phyloP scores from a whole-genome alignment of 805 yeast genomes.

The Saccharomycopsis lassenensis region DNA sequence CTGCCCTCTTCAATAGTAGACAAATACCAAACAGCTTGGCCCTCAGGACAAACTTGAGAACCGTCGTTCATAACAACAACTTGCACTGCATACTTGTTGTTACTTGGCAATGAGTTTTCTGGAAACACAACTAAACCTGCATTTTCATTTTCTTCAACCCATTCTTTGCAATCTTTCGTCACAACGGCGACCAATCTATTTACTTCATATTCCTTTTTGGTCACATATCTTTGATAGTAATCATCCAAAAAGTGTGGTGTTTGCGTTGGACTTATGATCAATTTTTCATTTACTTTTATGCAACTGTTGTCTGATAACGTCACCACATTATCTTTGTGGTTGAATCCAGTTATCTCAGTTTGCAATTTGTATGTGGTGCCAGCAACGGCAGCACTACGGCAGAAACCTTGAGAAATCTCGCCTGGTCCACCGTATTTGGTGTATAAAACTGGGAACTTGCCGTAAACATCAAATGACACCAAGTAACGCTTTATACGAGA shows the following conservation, averaged over 20 bases:
- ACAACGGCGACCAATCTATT: constrained; percentile 77
- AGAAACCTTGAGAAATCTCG: constrained; percentile 91
- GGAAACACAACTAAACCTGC: constrained; percentile 91
- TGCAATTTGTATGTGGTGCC: constrained; percentile 88
- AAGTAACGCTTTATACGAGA: constrained; percentile 76
- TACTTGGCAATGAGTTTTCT: constrained; percentile 57
- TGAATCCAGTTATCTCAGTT: constrained; percentile 53
- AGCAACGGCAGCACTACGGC: constrained; percentile 96
- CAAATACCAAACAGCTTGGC: constrained; percentile 84
- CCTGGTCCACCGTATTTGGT: constrained; percentile 96
- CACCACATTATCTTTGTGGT: constrained; percentile 57
- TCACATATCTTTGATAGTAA: constrained; percentile 31
- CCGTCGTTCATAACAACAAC: constrained; percentile 81
- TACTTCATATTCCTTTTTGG: constrained; percentile 32
- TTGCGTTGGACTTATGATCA: constrained; percentile 67
- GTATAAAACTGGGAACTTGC: constrained; percentile 84
- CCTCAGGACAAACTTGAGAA: constrained; percentile 77
- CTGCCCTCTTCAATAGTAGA: constrained; percentile 63
- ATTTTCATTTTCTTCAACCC: constrained; percentile 80
- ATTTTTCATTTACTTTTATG: constrained; percentile 67
- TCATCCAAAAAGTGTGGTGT: constrained; percentile 25
- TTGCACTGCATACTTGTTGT: constrained; percentile 69
- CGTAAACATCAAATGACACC: constrained; percentile 80
- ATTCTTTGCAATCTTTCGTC: constrained; percentile 76
- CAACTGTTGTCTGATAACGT: constrained; percentile 63